Percentiles rank a stretch among this genome's conserved stretches.
Evolutionary conservation across 202 grass and related monocot species (phyloP).

Genomic region (Schoenoplectus triqueter): DNA sequence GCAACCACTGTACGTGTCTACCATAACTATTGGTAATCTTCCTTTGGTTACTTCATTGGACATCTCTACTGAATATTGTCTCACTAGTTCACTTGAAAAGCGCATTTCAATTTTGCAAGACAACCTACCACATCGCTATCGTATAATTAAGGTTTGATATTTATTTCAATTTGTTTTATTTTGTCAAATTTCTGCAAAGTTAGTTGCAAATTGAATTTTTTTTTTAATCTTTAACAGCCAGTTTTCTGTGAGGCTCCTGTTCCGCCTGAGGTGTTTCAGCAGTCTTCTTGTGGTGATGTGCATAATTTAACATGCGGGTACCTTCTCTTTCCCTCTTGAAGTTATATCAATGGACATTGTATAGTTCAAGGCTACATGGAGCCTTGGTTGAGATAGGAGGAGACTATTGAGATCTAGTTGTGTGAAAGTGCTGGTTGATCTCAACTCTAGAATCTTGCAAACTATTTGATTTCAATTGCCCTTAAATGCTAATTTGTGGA

Average conservation of each 20-base stretch:
- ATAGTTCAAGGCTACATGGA: not conserved
- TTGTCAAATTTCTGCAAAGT: constrained; percentile 3
- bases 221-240: constrained; percentile 46
- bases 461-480: not conserved
- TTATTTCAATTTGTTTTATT: not conserved
- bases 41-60: constrained; percentile 40
- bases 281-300: constrained; percentile 44
- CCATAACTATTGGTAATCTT: constrained; percentile 59
- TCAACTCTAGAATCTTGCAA: not conserved
- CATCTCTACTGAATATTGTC: constrained; percentile 48
- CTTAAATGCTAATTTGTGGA: not conserved
- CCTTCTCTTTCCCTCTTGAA: constrained; percentile 43
- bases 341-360: not conserved
- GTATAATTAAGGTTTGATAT: constrained; percentile 48
- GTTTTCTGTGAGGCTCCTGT: constrained; percentile 59
- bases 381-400: constrained; percentile 13
- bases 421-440: not conserved
- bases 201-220: constrained; percentile 8
- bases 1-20: constrained; percentile 74
- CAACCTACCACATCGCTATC: constrained; percentile 38
- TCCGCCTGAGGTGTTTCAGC: constrained; percentile 63
- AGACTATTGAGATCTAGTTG: constrained; percentile 9
- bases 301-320: constrained; percentile 88
- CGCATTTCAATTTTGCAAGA: constrained; percentile 43
- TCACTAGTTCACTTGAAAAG: constrained; percentile 49